Conservation (phyloP, 225 moss, liverwort and hornwort species). For the Pleurozium schreberi region DNA sequence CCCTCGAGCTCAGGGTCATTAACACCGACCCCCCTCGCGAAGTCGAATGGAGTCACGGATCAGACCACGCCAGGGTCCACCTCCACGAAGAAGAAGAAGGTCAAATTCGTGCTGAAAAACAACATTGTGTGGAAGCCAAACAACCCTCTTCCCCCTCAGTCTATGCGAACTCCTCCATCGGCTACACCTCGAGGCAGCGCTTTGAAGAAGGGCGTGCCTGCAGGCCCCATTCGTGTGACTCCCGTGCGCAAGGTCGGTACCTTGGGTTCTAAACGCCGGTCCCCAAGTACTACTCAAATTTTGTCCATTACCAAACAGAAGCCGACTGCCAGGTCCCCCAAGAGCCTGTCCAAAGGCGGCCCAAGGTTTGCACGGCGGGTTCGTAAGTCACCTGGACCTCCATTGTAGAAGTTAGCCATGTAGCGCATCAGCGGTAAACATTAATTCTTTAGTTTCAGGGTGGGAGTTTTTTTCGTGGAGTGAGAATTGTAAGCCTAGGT, state of each 20-base stretch:
- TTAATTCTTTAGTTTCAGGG: slow-evolving; percentile 16
- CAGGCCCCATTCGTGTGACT: slow-evolving; percentile 79
- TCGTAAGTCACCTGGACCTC: slow-evolving; percentile 30
- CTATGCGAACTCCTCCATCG: slow-evolving; percentile 84
- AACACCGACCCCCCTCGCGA: neutral
- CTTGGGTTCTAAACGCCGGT: slow-evolving; percentile 56
- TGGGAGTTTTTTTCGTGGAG: slow-evolving; percentile 2
- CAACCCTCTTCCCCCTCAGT: slow-evolving; percentile 83
- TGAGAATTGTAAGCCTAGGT: neutral
- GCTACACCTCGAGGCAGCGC: slow-evolving; percentile 97
- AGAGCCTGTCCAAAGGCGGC: slow-evolving; percentile 55
- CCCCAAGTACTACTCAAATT: slow-evolving; percentile 42
- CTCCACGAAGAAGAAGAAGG: slow-evolving; percentile 76
- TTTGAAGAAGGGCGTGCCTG: slow-evolving; percentile 79
- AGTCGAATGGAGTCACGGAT: slow-evolving; percentile 23
- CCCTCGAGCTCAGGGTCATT: neutral
- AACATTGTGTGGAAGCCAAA: slow-evolving; percentile 91
- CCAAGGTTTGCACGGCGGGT: slow-evolving; percentile 42
- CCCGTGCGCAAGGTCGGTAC: slow-evolving; percentile 45
- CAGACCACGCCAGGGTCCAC: slow-evolving; percentile 12
- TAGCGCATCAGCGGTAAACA: neutral
- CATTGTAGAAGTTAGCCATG: slow-evolving; percentile 20
- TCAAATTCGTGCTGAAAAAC: slow-evolving; percentile 76
- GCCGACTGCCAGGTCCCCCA: slow-evolving; percentile 36
- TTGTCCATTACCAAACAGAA: slow-evolving; percentile 68